These are phyloP conservation scores for Mantamonas sphyraenae DNA, from an alignment of 78 protist genomes.

Conservation along the genomic window DNA sequence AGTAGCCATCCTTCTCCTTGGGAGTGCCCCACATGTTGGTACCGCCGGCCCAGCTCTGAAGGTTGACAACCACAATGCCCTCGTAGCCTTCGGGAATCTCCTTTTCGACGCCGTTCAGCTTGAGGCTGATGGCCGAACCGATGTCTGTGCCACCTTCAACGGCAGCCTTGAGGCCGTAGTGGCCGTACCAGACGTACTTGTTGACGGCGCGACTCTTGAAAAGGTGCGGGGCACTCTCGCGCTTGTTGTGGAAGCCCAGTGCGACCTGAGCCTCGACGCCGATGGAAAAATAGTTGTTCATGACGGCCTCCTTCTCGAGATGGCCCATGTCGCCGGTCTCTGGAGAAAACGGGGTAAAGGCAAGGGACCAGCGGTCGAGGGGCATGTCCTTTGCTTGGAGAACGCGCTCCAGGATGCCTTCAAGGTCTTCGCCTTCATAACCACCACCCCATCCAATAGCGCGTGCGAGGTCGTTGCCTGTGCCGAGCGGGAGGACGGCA, in stretches of 20 bases:
- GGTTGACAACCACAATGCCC: conserved; percentile 2
- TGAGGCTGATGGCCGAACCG: not conserved
- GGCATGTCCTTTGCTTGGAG: not conserved
- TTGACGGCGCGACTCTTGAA: conserved; percentile 41
- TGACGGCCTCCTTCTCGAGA: conserved; percentile 8
- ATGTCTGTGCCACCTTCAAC: not conserved
- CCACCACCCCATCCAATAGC: conserved; percentile 76
- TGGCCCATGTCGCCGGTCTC: not conserved
- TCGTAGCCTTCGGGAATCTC: not conserved
- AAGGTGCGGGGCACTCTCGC: conserved; percentile 34
- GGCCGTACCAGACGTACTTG: conserved; percentile 42
- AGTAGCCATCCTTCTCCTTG: not conserved
- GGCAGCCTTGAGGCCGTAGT: conserved; percentile 38
- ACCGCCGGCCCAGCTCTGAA: conserved; percentile 31
- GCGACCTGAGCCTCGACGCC: conserved; percentile 69
- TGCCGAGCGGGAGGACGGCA: conserved; percentile 73
- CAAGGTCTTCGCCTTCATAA: conserved; percentile 36
- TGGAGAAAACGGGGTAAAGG: not conserved
- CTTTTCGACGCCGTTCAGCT: not conserved
- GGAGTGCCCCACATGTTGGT: conserved; percentile 17
- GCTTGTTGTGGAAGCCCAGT: conserved; percentile 49
- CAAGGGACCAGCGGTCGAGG: conserved; percentile 41
- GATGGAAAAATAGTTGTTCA: conserved; percentile 62
- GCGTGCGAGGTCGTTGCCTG: conserved; percentile 86
- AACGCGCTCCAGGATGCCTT: conserved; percentile 4